phyloP scores from a whole-genome alignment of 2,329 filamentous ascomycete species.

The Rhynchosporium secalis region DNA sequence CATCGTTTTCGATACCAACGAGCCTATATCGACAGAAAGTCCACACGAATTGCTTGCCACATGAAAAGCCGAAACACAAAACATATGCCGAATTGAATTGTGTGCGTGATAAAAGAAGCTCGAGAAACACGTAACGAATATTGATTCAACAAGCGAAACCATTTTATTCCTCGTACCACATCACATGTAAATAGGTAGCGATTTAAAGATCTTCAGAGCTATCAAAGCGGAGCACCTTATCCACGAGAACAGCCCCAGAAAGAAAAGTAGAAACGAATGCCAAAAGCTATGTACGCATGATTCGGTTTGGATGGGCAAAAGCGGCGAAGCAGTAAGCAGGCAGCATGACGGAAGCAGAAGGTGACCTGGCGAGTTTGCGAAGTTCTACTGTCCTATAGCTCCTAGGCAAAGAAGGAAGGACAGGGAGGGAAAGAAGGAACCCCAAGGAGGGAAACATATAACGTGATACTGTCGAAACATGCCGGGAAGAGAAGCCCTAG shows the following conservation, averaged over 20 bases:
- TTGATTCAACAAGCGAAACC: too few species aligned
- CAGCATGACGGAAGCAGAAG: neutral
- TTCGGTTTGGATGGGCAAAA: neutral
- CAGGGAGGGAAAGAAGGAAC: neutral
- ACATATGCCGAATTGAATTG: neutral
- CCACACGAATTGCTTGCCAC: neutral
- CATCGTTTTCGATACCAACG: neutral
- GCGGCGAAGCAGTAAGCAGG: neutral
- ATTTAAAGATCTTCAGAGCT: too few species aligned
- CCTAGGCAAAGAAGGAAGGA: neutral
- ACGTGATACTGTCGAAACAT: neutral
- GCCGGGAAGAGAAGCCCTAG: neutral
- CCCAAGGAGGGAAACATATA: neutral
- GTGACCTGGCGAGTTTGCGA: neutral
- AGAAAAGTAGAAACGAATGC: neutral
- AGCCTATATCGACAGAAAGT: neutral
- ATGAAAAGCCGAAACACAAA: conserved; percentile 1
- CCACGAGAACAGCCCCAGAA: neutral
- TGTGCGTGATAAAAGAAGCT: neutral
- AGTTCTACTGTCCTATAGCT: too few species aligned
- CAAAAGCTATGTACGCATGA: neutral
- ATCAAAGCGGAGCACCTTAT: too few species aligned
- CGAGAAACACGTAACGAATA: neutral
- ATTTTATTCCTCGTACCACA: too few species aligned
- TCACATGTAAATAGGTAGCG: too few species aligned